These are phyloP conservation scores for Salix viminalis DNA, from an alignment of 345 rosid species.

Conservation along the genomic window DNA sequence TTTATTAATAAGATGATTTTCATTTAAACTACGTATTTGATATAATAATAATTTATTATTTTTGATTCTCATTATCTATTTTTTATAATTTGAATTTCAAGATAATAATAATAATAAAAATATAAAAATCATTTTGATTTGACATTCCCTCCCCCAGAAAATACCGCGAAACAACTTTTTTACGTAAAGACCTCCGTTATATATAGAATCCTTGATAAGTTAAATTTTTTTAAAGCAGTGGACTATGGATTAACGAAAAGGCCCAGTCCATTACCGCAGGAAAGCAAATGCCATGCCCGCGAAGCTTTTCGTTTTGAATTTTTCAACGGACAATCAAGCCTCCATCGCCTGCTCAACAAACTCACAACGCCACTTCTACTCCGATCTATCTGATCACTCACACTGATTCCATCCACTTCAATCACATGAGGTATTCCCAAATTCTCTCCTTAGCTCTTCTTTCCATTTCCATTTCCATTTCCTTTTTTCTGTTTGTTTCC, in stretches of 20 bases:
- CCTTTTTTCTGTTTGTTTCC: not conserved
- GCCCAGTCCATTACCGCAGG: not conserved
- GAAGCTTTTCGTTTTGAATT: conserved; percentile 1
- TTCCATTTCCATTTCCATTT: not conserved
- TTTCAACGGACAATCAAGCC: not conserved
- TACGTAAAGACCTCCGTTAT: not conserved
- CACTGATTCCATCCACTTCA: not conserved
- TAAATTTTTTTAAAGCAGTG: no score
- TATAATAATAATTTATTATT: no score
- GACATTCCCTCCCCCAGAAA: no score
- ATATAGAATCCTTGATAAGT: no score
- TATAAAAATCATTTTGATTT: no score
- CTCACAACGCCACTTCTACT: not conserved
- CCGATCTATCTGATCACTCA: not conserved
- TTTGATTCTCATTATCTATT: no score
- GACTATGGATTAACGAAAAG: not conserved
- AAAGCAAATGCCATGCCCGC: conserved; percentile 1
- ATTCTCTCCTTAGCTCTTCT: not conserved
- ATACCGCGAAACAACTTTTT: not conserved
- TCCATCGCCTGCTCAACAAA: not conserved
- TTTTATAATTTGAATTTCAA: no score
- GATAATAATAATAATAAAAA: no score
- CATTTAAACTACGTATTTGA: no score
- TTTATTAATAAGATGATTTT: no score
- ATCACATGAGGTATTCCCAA: not conserved